Conservation (phyloP, 1,284 basidiomycete species). For the Cystobasidium sp. region DNA sequence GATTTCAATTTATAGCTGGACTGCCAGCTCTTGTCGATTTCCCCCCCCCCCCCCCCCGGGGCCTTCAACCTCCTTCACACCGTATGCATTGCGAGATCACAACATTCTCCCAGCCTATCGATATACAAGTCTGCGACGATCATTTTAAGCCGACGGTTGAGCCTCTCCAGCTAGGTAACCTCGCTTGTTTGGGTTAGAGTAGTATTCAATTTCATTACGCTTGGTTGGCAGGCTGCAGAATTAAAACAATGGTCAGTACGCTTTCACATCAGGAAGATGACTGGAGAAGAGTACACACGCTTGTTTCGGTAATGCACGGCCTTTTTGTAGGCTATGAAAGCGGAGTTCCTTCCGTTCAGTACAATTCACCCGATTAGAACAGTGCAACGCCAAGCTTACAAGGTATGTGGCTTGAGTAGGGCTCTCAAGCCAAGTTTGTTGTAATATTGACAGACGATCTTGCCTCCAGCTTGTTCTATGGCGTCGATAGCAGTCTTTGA, state of each 20-base stretch:
- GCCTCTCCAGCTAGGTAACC: constrained; percentile 41
- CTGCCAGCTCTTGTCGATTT: no score
- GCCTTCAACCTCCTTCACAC: no score
- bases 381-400: constrained; percentile 39
- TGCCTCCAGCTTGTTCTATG: constrained; percentile 79
- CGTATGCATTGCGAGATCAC: no score
- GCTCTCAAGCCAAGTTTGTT: constrained; percentile 73
- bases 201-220: constrained; percentile 45
- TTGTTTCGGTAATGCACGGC: constrained; percentile 38
- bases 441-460: constrained; percentile 88
- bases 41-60: no score
- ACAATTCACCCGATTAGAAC: not conserved
- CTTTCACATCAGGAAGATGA: not conserved
- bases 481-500: constrained; percentile 83
- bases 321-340: constrained; percentile 33
- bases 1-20: no score
- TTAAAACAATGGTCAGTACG: not conserved
- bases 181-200: constrained; percentile 35
- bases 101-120: not conserved
- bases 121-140: not conserved
- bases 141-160: not conserved
- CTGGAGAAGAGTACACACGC: constrained; percentile 16
- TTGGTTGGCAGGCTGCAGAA: constrained; percentile 28
- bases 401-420: constrained; percentile 50
- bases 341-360: not conserved